Evolutionary conservation across 164 flowering plant species (phyloP), one percentile per base, ranked within the genome.

Genomic region (grape (Vitis vinifera)): DNA sequence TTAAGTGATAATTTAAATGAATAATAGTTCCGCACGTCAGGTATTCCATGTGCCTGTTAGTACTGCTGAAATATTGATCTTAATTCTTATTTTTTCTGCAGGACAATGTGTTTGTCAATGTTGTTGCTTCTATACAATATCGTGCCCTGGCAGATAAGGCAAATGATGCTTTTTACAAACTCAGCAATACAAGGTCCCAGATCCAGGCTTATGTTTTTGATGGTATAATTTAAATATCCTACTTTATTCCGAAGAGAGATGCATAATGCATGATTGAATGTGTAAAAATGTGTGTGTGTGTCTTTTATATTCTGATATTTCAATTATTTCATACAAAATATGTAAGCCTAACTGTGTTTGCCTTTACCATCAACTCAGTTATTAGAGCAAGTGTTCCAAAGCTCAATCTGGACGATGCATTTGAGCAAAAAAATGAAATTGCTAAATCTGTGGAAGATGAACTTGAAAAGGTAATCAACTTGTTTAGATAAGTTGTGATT

Each of bases 81-180:
- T 48, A 19, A n/a, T 71, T 47, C 2, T 63, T 16, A 8, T 30
- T 52, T 59, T 10, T 59, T 62, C 59, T 68, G 17, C 84, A 89
- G 91, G 94, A 89, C 73, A 89, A 89, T 70, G 91, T 89, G 0
- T 89, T 89, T 70, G 91, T 87, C 62, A 89, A 77, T 69, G 94
- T 89, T 52, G 94, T 89, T 70, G 93, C 91, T 59, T 89, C 93
- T 11, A 71, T 89, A 23, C 90, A 87, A 76, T 89, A 86, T 66
- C 90, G 91, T 27, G 91, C 89, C 47, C 66, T 87, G 65, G 84
- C 90, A 17, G 74, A 86, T 31, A 84, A 87, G 75, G 91, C 91
- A 30, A 81, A 16, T 56, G 93, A 89, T 68, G 91, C 91, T 16
- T 87, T 86, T 66, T 86, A 87, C 77, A 85, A 82, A 59, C 89